phyloP scores from a whole-genome alignment of 495 filamentous ascomycete genomes.

The Aspergillus leporis region DNA sequence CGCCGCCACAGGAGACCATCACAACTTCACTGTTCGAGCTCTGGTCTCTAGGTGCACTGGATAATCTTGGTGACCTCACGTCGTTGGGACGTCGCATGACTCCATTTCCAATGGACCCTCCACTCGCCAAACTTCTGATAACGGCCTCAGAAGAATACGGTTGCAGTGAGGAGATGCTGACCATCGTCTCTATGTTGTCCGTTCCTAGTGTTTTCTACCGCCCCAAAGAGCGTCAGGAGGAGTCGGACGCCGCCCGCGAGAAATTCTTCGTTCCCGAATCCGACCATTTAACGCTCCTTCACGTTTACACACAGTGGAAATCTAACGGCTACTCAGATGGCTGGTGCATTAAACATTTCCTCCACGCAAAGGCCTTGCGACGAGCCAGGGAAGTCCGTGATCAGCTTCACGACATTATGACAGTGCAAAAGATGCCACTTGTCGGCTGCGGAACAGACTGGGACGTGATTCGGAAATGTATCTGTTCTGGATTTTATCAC shows the following conservation, averaged over 20 bases:
- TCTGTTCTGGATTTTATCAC: conserved; percentile 97
- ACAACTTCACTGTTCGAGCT: conserved; percentile 96
- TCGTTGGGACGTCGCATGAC: conserved; percentile 89
- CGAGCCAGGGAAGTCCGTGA: conserved; percentile 91
- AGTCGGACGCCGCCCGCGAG: conserved; percentile 94
- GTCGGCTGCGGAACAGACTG: conserved; percentile 93
- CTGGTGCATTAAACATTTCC: conserved; percentile 91
- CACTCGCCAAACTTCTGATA: conserved; percentile 91
- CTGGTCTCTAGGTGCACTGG: conserved; percentile 92
- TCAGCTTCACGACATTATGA: conserved; percentile 94
- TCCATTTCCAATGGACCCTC: conserved; percentile 94
- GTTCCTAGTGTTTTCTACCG: conserved; percentile 97
- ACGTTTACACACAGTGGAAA: conserved; percentile 96
- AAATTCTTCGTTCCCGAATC: conserved; percentile 99
- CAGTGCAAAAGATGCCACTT: conserved; percentile 84
- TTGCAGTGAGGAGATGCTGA: conserved; percentile 97
- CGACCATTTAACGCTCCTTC: conserved; percentile 92
- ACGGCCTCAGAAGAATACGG: conserved; percentile 79
- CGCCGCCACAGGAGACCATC: conserved; percentile 96
- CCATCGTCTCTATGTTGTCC: conserved; percentile 96
- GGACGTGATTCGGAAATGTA: conserved; percentile 93
- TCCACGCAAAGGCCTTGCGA: conserved; percentile 88
- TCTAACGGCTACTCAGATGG: conserved; percentile 84
- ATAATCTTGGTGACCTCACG: conserved; percentile 92
- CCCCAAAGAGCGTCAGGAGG: conserved; percentile 94